Conservation (phyloP, 2,329 filamentous ascomycete genomes). For the Sclerotiophoma versabilis region DNA sequence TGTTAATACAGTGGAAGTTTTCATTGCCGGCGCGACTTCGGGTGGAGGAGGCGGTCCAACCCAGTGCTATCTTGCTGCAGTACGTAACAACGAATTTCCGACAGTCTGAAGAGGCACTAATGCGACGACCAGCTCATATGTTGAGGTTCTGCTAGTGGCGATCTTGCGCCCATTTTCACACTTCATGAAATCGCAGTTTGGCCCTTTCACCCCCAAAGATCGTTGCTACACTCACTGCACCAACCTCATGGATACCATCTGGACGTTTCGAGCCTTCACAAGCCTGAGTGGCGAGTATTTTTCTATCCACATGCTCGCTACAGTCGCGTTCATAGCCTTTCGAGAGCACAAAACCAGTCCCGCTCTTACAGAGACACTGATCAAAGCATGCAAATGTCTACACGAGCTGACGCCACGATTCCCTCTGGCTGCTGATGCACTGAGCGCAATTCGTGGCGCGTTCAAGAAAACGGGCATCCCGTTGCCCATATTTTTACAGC, state of each 20-base stretch:
- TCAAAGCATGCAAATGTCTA: constrained; percentile 2
- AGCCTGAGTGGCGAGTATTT: neutral
- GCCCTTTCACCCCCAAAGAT: neutral
- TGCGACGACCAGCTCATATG: neutral
- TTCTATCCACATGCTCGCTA: neutral
- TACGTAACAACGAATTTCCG: neutral
- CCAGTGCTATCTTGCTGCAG: neutral
- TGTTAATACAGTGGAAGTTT: neutral
- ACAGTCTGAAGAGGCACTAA: neutral
- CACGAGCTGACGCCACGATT: neutral
- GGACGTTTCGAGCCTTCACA: neutral
- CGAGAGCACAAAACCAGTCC: neutral
- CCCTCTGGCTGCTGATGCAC: neutral
- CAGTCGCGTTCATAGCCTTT: neutral
- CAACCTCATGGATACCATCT: neutral
- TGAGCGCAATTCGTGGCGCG: neutral
- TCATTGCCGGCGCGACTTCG: neutral
- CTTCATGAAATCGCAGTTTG: neutral
- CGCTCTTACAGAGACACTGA: neutral
- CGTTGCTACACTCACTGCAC: neutral
- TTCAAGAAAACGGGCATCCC: neutral
- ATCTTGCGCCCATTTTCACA: neutral
- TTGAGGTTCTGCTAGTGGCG: neutral
- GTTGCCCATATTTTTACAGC: neutral
- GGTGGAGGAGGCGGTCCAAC: neutral